These are phyloP conservation scores for Crepidotus variabilis DNA, from an alignment of 768 basidiomycete species.

Conservation along the genomic window DNA sequence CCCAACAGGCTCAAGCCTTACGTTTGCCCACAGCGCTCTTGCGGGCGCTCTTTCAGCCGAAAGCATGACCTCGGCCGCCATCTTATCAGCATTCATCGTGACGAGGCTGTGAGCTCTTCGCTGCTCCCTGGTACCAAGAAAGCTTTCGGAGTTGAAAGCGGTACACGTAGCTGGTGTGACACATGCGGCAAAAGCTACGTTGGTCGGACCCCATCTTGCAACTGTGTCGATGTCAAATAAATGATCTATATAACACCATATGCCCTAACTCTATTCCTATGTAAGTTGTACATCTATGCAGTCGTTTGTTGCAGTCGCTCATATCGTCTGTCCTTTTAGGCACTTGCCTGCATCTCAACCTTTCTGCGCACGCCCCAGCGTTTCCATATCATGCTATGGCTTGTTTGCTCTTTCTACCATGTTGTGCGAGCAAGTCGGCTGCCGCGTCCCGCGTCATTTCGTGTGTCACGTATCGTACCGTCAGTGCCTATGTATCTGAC, in stretches of 20 bases:
- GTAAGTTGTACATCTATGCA: conserved; percentile 18
- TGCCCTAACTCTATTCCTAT: conserved; percentile 21
- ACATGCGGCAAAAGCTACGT: conserved; percentile 68
- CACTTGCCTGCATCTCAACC: conserved; percentile 24
- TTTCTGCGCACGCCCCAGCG: conserved; percentile 22
- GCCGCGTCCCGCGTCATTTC: conserved; percentile 48
- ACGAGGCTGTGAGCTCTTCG: conserved; percentile 48
- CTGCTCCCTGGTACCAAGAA: conserved; percentile 37
- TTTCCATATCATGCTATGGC: conserved; percentile 19
- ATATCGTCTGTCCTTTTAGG: conserved; percentile 13
- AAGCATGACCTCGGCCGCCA: conserved; percentile 94
- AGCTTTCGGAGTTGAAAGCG: conserved; percentile 68
- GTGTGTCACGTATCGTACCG: conserved; percentile 67
- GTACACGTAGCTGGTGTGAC: conserved; percentile 67
- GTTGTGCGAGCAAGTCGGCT: conserved; percentile 23
- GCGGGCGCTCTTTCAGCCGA: conserved; percentile 88
- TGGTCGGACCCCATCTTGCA: conserved; percentile 50
- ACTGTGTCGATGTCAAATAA: conserved; percentile 66
- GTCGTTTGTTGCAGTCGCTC: conserved; percentile 1
- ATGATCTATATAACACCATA: conserved; percentile 5
- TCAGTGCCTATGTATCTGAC: conserved; percentile 45
- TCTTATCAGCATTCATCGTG: conserved; percentile 79
- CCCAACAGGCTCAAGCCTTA: conserved; percentile 89
- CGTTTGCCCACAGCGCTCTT: conserved; percentile 80
- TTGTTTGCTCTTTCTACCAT: conserved; percentile 16